Percentiles rank a stretch among this genome's conserved stretches.
Evolutionary conservation across 2,329 filamentous ascomycete genomes (phyloP).

Genomic region (Alternaria novae-zelandiae): DNA sequence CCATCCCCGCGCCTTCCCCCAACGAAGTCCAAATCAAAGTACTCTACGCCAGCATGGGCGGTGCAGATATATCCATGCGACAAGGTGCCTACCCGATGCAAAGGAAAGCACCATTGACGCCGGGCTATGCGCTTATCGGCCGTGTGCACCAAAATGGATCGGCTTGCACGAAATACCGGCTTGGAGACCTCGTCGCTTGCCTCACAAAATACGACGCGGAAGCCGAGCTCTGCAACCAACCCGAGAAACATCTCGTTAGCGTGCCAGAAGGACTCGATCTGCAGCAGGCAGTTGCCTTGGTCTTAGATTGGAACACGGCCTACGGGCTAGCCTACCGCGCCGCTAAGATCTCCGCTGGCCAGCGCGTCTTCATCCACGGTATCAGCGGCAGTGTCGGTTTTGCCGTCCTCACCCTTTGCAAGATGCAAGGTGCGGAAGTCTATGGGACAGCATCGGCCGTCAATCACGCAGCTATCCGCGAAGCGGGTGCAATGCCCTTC

Average conservation of each 20-base stretch:
- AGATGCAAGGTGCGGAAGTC: neutral
- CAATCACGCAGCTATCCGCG: neutral
- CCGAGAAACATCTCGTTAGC: constrained; percentile 55
- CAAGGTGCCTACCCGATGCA: constrained; percentile 57
- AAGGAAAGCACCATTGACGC: constrained; percentile 55
- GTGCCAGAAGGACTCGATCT: constrained; percentile 53
- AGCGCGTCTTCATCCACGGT: constrained; percentile 60
- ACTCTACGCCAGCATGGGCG: constrained; percentile 57
- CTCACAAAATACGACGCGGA: constrained; percentile 29
- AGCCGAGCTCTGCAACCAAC: constrained; percentile 55
- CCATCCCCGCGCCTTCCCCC: constrained; percentile 50
- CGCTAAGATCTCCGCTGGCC: constrained; percentile 52
- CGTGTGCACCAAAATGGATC: constrained; percentile 36
- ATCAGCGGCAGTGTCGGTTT: constrained; percentile 59
- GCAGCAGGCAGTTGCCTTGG: constrained; percentile 51
- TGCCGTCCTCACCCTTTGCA: constrained; percentile 36
- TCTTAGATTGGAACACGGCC: constrained; percentile 55
- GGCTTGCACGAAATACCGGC: neutral
- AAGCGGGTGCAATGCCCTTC: constrained; percentile 20
- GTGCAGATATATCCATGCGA: constrained; percentile 59
- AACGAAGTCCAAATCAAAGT: constrained; percentile 57
- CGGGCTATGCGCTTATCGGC: constrained; percentile 58
- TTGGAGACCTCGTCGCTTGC: neutral
- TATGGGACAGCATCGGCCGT: neutral
- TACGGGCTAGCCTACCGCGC: constrained; percentile 39